Evolutionary conservation across 108 stramenopile genomes (phyloP).

Genomic region (Fragilaria crotonensis): DNA sequence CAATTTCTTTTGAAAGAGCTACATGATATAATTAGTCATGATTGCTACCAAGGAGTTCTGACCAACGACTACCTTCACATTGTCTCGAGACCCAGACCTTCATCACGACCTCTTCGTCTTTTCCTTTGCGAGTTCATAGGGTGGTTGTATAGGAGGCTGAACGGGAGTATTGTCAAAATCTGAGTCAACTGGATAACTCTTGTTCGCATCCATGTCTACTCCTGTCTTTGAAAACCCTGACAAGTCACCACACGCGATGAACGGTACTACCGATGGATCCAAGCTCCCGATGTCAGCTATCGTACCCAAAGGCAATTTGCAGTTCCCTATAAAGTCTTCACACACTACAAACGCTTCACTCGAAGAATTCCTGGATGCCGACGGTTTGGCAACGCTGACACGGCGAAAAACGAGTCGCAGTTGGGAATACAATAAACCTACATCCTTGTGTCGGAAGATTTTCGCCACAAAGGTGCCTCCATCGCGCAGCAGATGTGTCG

Average conservation of each 20-base stretch:
- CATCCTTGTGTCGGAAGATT: constrained; percentile 93
- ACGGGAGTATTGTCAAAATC: constrained; percentile 40
- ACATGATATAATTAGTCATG: too few species aligned
- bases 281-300: too few species aligned
- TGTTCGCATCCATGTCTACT: constrained; percentile 77
- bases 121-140: constrained; percentile 50
- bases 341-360: constrained; percentile 94
- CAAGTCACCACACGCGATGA: constrained; percentile 68
- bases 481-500: constrained; percentile 71
- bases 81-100: too few species aligned
- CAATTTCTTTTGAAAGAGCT: too few species aligned
- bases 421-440: constrained; percentile 88
- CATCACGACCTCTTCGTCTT: constrained; percentile 36
- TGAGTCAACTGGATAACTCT: constrained; percentile 61
- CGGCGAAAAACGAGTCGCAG: constrained; percentile 79
- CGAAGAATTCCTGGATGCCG: constrained; percentile 77
- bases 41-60: too few species aligned
- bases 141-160: constrained; percentile 69
- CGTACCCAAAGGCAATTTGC: constrained; percentile 50
- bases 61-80: too few species aligned
- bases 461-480: constrained; percentile 98
- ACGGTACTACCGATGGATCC: constrained; percentile 55
- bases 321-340: constrained; percentile 46
- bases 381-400: constrained; percentile 83
- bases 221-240: constrained; percentile 24